Conservation (phyloP, 2,329 filamentous ascomycete genomes). For the Exophiala lecanii-corni region DNA sequence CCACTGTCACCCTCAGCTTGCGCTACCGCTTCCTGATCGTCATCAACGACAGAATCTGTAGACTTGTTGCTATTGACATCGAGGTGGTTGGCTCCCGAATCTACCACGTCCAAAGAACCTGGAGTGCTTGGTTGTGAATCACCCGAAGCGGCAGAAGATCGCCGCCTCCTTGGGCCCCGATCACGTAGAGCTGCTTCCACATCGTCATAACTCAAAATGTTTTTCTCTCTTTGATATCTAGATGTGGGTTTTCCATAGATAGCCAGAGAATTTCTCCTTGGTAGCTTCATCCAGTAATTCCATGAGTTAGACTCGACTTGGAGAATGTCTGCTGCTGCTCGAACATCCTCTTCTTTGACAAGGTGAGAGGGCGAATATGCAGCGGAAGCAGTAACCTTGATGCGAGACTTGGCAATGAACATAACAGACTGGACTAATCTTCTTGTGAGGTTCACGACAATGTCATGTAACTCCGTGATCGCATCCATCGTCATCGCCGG, state of each 20-base stretch:
- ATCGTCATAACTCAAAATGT: constrained; percentile 15
- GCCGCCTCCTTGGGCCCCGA: constrained; percentile 7
- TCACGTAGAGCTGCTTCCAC: constrained; percentile 26
- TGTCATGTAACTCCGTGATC: constrained; percentile 68
- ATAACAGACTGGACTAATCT: constrained; percentile 66
- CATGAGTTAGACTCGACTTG: constrained; percentile 40
- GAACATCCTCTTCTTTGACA: constrained; percentile 48
- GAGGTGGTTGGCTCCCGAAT: not conserved
- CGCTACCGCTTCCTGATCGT: not conserved
- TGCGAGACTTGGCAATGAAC: constrained; percentile 65
- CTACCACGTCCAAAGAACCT: not conserved
- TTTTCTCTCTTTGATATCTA: not conserved
- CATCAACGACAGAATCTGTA: constrained; percentile 1
- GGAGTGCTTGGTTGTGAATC: not conserved
- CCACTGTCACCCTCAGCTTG: not conserved
- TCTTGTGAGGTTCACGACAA: constrained; percentile 64
- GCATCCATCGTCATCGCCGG: constrained; percentile 72
- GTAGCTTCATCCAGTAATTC: constrained; percentile 49
- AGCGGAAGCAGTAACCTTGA: constrained; percentile 47
- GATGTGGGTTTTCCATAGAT: constrained; percentile 18
- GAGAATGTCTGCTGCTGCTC: constrained; percentile 51
- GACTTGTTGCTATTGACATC: not conserved
- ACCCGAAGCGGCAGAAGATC: constrained; percentile 1
- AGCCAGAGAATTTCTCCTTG: constrained; percentile 51
- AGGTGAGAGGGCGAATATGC: constrained; percentile 30